Evolutionary conservation across 1,284 basidiomycete genomes (phyloP).

Genomic region (Leccinum griseonigrum): DNA sequence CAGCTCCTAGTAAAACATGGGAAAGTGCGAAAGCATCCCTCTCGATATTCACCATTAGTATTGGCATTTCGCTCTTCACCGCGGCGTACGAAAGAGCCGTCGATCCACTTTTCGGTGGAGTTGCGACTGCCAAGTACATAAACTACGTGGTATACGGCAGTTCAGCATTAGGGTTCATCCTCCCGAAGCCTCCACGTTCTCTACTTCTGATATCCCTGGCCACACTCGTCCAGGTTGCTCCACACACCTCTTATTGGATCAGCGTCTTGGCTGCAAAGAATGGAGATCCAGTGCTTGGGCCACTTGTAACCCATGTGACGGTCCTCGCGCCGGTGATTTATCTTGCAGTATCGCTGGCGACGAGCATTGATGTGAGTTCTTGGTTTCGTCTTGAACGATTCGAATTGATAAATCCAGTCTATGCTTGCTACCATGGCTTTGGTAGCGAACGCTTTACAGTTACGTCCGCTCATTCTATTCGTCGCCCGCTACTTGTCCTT

Average conservation of each 20-base stretch:
- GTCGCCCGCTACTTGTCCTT: slow-evolving; percentile 18
- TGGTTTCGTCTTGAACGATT: not conserved
- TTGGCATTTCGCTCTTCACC: slow-evolving; percentile 38
- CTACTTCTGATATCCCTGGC: slow-evolving; percentile 41
- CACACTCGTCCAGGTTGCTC: slow-evolving; percentile 49
- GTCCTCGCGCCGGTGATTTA: slow-evolving; percentile 57
- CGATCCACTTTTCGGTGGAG: slow-evolving; percentile 44
- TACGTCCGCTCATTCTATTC: slow-evolving; percentile 23
- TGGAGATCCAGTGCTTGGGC: slow-evolving; percentile 53
- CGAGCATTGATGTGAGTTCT: slow-evolving; percentile 42
- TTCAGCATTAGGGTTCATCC: slow-evolving; percentile 36
- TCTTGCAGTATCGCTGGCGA: slow-evolving; percentile 39
- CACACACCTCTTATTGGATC: slow-evolving; percentile 62
- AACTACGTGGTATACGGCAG: slow-evolving; percentile 38
- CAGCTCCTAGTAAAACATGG: slow-evolving; percentile 10
- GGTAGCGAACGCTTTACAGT: slow-evolving; percentile 25
- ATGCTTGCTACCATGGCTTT: slow-evolving; percentile 17
- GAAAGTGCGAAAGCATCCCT: slow-evolving; percentile 18
- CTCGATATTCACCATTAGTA: slow-evolving; percentile 33
- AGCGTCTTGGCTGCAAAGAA: slow-evolving; percentile 54
- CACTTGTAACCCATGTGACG: slow-evolving; percentile 52
- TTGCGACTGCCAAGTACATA: slow-evolving; percentile 38
- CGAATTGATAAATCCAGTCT: slow-evolving; percentile 10
- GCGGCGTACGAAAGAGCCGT: slow-evolving; percentile 42
- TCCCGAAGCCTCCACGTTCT: slow-evolving; percentile 33